Evolutionary conservation across 148 eudicot genomes (phyloP).

Genomic region (Rhododendron ferrugineum): DNA sequence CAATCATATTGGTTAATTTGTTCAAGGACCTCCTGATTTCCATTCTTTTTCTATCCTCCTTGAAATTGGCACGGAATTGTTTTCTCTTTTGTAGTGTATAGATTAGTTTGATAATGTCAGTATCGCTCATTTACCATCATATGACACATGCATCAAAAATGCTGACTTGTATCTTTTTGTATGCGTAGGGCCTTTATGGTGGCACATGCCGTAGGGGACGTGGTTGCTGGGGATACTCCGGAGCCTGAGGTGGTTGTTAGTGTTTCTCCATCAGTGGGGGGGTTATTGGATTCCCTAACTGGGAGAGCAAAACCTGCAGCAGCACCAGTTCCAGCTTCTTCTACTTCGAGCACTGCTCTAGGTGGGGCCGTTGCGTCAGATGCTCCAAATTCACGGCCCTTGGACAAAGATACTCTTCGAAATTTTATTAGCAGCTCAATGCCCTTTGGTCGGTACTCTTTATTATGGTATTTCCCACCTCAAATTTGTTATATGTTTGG

Average conservation of each 20-base stretch:
- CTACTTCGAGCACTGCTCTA: conserved; percentile 35
- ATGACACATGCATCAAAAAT: not conserved
- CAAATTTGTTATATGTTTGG: not conserved
- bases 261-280: conserved; percentile 86
- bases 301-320: conserved; percentile 87
- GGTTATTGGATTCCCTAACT: conserved; percentile 88
- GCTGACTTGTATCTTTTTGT: not conserved
- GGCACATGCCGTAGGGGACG: conserved; percentile 77
- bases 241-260: conserved; percentile 80
- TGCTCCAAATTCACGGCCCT: conserved; percentile 64
- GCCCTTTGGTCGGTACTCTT: conserved; percentile 90
- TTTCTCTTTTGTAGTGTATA: not conserved
- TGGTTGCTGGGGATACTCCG: conserved; percentile 58
- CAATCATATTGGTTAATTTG: not conserved
- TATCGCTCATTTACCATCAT: not conserved
- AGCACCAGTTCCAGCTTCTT: conserved; percentile 67
- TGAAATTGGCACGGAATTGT: not conserved
- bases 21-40: not conserved
- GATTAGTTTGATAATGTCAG: not conserved
- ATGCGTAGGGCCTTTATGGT: conserved; percentile 73
- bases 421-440: conserved; percentile 77
- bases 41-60: not conserved
- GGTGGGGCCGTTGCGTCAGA: conserved; percentile 57
- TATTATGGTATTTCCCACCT: conserved; percentile 28
- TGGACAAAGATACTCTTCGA: conserved; percentile 83